Base-by-base conservation (phyloP, 2,329 filamentous ascomycete genomes). In the Fusarium torulosum region DNA sequence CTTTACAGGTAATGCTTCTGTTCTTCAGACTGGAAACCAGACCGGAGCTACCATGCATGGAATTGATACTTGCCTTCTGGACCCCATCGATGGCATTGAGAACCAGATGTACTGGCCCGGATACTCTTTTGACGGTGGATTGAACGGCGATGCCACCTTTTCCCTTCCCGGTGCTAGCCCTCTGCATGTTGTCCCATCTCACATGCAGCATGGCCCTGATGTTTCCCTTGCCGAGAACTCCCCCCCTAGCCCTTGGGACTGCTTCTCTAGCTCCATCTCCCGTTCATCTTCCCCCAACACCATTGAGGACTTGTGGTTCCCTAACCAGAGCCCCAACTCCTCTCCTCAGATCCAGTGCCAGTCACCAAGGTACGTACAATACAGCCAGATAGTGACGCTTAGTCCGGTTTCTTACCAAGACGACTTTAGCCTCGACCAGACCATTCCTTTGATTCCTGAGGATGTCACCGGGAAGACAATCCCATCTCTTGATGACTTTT, bases 121-220 rank as follows among this genome's bases (percentile, higher is more conserved):
- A 53, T 79, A 86, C 69, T 74, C 78, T 46, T 78, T 85, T 75
- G 79, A 81, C 67, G 75, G 82, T 69, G 80, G 78, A 62, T 75
- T 85, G 68, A 73, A 77, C 58, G 67, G 79, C 49, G 74, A 81
- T 78, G 74, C 78, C 81, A 63, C 77, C 73, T 74, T 86, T 79
- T 72, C 76, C 74, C 65, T 81, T 59, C 71, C 79, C 57, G 81
- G 83, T 63, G 67, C 84, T 56, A 74, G 72, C 72, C 77, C 79
- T 50, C 77, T 86, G 72, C 85, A 88, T 67, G 83, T 88, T 75
- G 82, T 86, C 72, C 86, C 86, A 51, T 79, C 82, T 52, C 84
- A 88, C 67, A 84, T 87, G 78, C 82, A 83, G 67, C 76, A 86
- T 72, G 83, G 84, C 71, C 84, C 84, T 75, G 84, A 86, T 67